A percentile compares a stretch with the other conserved stretches of the same genome.
Evolutionary conservation across 148 eudicot species (phyloP).

Genomic region (Bassia scoparia): DNA sequence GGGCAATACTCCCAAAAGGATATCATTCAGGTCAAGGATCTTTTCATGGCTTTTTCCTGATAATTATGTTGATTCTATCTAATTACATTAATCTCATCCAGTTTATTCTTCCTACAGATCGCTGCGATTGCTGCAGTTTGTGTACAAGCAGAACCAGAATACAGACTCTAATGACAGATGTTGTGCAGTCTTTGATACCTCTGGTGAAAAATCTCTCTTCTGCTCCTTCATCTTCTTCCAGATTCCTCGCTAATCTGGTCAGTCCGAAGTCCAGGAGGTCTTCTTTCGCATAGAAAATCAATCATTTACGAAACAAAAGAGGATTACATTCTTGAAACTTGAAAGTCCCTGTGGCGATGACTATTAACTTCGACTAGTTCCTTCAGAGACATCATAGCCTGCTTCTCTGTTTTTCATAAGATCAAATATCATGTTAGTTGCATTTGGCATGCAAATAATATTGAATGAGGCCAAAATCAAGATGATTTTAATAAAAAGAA

Average conservation of each 20-base stretch:
- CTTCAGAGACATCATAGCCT: background rate
- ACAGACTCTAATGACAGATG: slow-evolving; percentile 81
- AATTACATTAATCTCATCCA: background rate
- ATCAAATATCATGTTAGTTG: background rate
- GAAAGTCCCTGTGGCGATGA: too few species aligned
- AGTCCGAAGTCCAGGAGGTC: slow-evolving; percentile 42
- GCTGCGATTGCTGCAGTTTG: slow-evolving; percentile 93
- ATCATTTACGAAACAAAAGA: background rate
- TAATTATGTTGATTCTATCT: background rate
- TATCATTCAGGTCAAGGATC: slow-evolving; percentile 61
- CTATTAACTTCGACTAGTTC: background rate
- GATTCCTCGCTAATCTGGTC: slow-evolving; percentile 34
- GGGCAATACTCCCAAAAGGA: slow-evolving; percentile 74
- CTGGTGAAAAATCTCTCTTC: slow-evolving; percentile 52
- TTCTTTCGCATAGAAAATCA: slow-evolving; percentile 25
- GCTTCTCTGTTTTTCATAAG: background rate
- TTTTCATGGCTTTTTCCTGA: slow-evolving; percentile 12
- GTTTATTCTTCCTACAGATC: slow-evolving; percentile 35
- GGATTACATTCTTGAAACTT: slow-evolving; percentile 4
- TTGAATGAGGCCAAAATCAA: background rate
- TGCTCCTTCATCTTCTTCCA: slow-evolving; percentile 41
- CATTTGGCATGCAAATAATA: background rate
- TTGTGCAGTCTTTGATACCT: slow-evolving; percentile 81
- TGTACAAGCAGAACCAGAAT: slow-evolving; percentile 82
- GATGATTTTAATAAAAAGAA: background rate